Conservation (phyloP, 495 filamentous ascomycete species). For the Hyaloscypha bicolor region DNA sequence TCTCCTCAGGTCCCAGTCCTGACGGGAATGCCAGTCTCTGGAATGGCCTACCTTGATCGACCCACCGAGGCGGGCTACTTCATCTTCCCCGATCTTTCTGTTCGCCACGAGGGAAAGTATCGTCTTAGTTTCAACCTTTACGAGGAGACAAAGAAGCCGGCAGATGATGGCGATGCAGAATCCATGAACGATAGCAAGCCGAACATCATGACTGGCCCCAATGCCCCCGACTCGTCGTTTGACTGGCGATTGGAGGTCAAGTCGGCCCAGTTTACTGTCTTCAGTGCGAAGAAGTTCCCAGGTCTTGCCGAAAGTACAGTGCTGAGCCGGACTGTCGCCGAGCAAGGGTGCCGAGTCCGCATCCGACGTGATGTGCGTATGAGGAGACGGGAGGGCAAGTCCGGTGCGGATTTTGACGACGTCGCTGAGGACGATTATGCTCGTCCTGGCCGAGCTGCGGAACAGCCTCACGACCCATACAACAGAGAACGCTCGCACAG, state of each 20-base stretch:
- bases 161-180: conserved; percentile 63
- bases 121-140: conserved; percentile 88
- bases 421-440: conserved; percentile 16
- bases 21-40: conserved; percentile 93
- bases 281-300: conserved; percentile 98
- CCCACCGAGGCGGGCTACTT: conserved; percentile 93
- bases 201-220: conserved; percentile 39
- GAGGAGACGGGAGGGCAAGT: conserved; percentile 79
- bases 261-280: conserved; percentile 84
- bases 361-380: conserved; percentile 97
- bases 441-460: conserved; percentile 11
- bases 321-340: conserved; percentile 87
- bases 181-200: conserved; percentile 29
- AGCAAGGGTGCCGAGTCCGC: conserved; percentile 95
- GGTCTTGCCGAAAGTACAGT: conserved; percentile 88
- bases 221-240: conserved; percentile 32
- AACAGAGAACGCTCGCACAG: conserved; percentile 18
- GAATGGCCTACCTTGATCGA: conserved; percentile 94
- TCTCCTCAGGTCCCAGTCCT: conserved; percentile 73
- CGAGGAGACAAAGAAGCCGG: conserved; percentile 68
- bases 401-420: conserved; percentile 56
- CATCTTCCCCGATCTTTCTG: conserved; percentile 95
- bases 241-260: conserved; percentile 78
- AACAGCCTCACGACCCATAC: conserved; percentile 8
- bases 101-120: conserved; percentile 93